Conservation (phyloP, 2,329 filamentous ascomycete genomes). For the Neocucurbitaria cava region DNA sequence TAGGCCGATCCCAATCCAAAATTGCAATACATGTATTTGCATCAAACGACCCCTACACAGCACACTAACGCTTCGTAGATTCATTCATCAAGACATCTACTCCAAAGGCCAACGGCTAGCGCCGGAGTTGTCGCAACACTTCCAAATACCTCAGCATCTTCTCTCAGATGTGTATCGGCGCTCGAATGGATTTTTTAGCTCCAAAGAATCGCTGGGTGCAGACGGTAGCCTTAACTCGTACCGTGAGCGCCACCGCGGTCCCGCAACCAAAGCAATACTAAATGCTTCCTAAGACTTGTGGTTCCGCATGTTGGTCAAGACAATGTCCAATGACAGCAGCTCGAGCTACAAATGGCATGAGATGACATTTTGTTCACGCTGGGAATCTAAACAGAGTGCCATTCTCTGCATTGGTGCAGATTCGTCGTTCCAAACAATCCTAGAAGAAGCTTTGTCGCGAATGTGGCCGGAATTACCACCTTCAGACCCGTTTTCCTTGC, state of each 20-base stretch:
- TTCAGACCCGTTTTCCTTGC: constrained; percentile 14
- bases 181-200: constrained; percentile 26
- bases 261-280: background rate
- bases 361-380: constrained; percentile 24
- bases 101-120: constrained; percentile 29
- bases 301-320: constrained; percentile 23
- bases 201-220: constrained; percentile 1
- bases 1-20: background rate
- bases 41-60: background rate
- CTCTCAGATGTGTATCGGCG: constrained; percentile 16
- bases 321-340: background rate
- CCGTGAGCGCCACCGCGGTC: background rate
- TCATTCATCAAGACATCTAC: constrained; percentile 21
- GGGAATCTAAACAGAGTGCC: background rate
- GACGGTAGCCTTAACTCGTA: constrained; percentile 7
- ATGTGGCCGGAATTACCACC: constrained; percentile 5
- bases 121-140: constrained; percentile 13
- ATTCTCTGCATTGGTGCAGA: constrained; percentile 18
- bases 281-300: constrained; percentile 9
- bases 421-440: constrained; percentile 3
- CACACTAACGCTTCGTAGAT: background rate
- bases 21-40: background rate
- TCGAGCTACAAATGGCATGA: constrained; percentile 22
- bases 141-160: constrained; percentile 14
- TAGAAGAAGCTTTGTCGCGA: constrained; percentile 3